Evolutionary conservation across 2,329 filamentous ascomycete species (phyloP), one percentile per base, ranked within the genome.

Genomic region (Fusarium multiceps): DNA sequence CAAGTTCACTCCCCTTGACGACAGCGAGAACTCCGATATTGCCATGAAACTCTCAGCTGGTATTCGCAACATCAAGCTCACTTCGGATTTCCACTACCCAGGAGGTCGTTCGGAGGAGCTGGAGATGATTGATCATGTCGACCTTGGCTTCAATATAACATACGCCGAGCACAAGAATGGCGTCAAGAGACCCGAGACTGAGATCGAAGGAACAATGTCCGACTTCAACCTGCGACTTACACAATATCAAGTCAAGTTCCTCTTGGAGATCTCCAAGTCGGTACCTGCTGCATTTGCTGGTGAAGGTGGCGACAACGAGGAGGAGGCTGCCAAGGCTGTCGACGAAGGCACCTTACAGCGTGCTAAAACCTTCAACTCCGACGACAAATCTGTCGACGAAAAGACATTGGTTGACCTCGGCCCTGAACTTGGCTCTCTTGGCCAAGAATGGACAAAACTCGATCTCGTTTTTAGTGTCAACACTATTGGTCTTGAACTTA

Each of bases 41-140:
- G 93, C 93, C 32, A 99, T 97, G 85, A 94, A 97, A 77, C 87
- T 99, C 18, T 92, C 92, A 4, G 91, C 94, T 20, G 96, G 96
- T 23, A 95, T 99, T 71, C 89, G 95, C 56, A 97, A 99, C 66
- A 93, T 98, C 65, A 90, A 93, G 34, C 83, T 99, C 28, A 98
- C 93, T 0, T 98, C 95, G 0, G 90, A 93, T 57, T 93, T 98
- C 75, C 88, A 97, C 77, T 98, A 97, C 74, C 80, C 88, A 0
- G 85, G 90, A 4, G 88, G 89, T 34, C 81, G 87, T 59, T 88
- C 89, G 0, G 96, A 99, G 79, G 94, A 97, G 78, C 84, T 99
- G 10, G 93, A 99, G 78, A 92, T 99, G 83, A 97, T 99, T 72
- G 94, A 99, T 75, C 94, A 98, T 73, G 94, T 99, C 14, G 96